Conservation (phyloP, 176 grass and related monocot species). For the Aegilops longissima region DNA sequence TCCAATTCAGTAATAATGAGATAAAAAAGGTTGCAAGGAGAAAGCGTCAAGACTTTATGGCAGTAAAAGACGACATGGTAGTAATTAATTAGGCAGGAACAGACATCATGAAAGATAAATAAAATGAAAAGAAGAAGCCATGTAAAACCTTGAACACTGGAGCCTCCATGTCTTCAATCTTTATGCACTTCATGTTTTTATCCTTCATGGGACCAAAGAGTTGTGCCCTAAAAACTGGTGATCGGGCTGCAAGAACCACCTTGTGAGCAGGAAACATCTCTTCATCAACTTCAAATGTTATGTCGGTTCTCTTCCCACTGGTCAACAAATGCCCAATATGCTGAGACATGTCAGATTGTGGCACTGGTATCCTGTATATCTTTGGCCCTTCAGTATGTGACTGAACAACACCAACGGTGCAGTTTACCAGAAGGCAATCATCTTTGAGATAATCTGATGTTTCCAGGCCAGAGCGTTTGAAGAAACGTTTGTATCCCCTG, state of each 20-base stretch:
- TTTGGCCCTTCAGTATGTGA: constrained; percentile 89
- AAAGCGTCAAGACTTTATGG: background rate
- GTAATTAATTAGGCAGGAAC: background rate
- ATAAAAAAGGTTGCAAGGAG: background rate
- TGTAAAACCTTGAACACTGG: constrained; percentile 87
- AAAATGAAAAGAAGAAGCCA: background rate
- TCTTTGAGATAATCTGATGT: constrained; percentile 98
- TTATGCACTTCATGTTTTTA: constrained; percentile 78
- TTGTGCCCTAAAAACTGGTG: constrained; percentile 95
- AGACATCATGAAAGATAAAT: background rate
- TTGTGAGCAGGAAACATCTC: constrained; percentile 85
- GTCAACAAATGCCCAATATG: constrained; percentile 77
- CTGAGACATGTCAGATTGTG: constrained; percentile 70
- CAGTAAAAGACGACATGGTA: background rate
- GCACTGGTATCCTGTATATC: constrained; percentile 76
- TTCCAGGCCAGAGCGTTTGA: constrained; percentile 80
- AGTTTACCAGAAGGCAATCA: constrained; percentile 91
- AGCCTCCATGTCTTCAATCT: constrained; percentile 88
- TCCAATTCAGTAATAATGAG: background rate
- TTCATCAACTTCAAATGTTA: constrained; percentile 78
- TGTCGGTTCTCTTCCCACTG: constrained; percentile 65
- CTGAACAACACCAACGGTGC: constrained; percentile 90
- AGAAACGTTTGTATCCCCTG: constrained; percentile 98
- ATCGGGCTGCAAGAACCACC: constrained; percentile 80
- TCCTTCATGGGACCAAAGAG: constrained; percentile 99